Percentiles rank a stretch among this genome's conserved stretches.
Conservation (phyloP, 2,329 filamentous ascomycete species). For the Paecilomyces sp. region DNA sequence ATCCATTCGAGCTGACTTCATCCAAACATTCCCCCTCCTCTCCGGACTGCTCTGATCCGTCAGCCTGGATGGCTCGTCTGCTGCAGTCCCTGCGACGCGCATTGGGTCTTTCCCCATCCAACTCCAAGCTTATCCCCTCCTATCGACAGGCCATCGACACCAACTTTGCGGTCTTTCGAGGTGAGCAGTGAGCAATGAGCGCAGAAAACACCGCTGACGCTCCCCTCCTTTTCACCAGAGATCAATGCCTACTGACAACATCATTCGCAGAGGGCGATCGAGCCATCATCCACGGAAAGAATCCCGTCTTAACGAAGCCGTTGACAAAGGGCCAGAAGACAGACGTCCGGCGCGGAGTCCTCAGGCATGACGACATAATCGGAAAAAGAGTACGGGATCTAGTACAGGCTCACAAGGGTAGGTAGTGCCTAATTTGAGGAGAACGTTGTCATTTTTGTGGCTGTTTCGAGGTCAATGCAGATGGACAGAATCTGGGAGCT, state of each 20-base stretch:
- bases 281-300: slow-evolving; percentile 32
- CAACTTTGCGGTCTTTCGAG: slow-evolving; percentile 31
- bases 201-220: not conserved
- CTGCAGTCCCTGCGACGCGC: slow-evolving; percentile 23
- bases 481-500: not conserved
- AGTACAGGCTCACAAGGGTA: slow-evolving; percentile 49
- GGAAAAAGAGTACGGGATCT: slow-evolving; percentile 54
- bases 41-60: not conserved
- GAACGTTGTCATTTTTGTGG: slow-evolving; percentile 1
- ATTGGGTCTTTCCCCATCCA: slow-evolving; percentile 17
- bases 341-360: slow-evolving; percentile 25
- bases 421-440: slow-evolving; percentile 1
- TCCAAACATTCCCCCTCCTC: not conserved
- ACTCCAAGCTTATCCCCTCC: slow-evolving; percentile 5
- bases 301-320: slow-evolving; percentile 34
- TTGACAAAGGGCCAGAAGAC: slow-evolving; percentile 31
- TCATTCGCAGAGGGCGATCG: slow-evolving; percentile 34
- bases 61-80: slow-evolving; percentile 26
- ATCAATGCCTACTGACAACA: not conserved
- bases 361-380: slow-evolving; percentile 53
- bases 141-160: slow-evolving; percentile 25
- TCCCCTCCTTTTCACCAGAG: not conserved
- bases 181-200: slow-evolving; percentile 11
- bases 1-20: not conserved
- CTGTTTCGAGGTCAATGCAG: not conserved